A percentile compares a stretch with the other conserved stretches of the same genome.
These are phyloP conservation scores for Penicillium capsulatum DNA, from an alignment of 2,329 filamentous ascomycete species.

Conservation along the genomic window DNA sequence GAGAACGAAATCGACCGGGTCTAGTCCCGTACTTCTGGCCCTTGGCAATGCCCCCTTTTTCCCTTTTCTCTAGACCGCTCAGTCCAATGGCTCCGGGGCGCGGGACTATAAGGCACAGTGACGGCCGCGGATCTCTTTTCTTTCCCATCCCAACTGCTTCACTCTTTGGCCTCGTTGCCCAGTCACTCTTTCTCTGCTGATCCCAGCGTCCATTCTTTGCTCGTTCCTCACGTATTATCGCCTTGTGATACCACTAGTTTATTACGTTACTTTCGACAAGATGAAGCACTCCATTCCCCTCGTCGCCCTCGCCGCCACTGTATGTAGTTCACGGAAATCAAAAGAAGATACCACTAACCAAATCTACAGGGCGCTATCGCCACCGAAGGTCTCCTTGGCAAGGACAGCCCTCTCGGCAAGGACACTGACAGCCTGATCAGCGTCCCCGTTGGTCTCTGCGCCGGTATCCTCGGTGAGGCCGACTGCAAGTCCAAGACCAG, in stretches of 20 bases:
- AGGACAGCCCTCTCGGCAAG: no score
- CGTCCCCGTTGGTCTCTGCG: conserved; percentile 24
- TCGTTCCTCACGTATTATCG: conserved; percentile 1
- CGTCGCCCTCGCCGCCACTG: conserved; percentile 20
- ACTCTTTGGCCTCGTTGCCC: conserved; percentile 15
- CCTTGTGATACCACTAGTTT: conserved; percentile 5
- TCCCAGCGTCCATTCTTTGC: conserved; percentile 26
- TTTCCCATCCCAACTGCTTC: conserved; percentile 12
- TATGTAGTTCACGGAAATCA: conserved; percentile 1
- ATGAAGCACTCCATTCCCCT: conserved; percentile 25
- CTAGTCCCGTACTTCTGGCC: no score
- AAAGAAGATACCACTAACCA: not conserved
- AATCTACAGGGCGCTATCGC: conserved; percentile 1
- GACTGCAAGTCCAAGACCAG: conserved; percentile 21
- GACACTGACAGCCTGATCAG: conserved; percentile 17
- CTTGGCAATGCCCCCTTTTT: not conserved
- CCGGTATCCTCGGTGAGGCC: conserved; percentile 23
- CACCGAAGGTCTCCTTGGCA: no score
- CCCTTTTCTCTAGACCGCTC: not conserved
- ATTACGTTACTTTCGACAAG: conserved; percentile 12
- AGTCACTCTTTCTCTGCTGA: conserved; percentile 26
- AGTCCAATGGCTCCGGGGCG: no score
- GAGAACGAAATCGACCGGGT: no score
- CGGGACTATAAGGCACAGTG: no score
- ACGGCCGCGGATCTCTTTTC: not conserved